Conservation (phyloP, 2,329 filamentous ascomycete genomes). For the Fusarium ambrosium region DNA sequence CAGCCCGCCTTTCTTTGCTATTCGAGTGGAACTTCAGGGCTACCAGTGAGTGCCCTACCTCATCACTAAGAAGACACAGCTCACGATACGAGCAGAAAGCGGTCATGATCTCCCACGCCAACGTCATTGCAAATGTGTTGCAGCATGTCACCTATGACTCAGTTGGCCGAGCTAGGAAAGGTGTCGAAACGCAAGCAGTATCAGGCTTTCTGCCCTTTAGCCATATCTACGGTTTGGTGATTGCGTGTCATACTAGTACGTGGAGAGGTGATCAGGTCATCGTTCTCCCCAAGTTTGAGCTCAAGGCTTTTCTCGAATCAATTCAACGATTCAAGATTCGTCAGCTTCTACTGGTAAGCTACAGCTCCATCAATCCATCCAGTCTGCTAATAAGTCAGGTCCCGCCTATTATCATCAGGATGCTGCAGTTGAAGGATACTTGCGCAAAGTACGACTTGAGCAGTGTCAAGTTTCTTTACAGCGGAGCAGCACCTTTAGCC, state of each 20-base stretch:
- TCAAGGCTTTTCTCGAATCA: slow-evolving; percentile 69
- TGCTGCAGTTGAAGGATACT: background rate
- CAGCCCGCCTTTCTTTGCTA: background rate
- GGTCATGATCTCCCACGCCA: background rate
- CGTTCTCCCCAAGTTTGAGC: slow-evolving; percentile 80
- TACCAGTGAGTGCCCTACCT: background rate
- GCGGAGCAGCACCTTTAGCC: slow-evolving; percentile 76
- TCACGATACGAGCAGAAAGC: background rate
- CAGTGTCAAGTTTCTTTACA: slow-evolving; percentile 7
- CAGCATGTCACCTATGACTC: background rate
- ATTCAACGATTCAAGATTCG: slow-evolving; percentile 78
- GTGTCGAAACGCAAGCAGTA: background rate
- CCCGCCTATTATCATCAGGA: slow-evolving; percentile 66
- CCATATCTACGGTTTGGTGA: slow-evolving; percentile 83
- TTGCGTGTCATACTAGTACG: slow-evolving; percentile 74
- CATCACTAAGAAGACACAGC: background rate
- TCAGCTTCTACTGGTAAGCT: slow-evolving; percentile 67
- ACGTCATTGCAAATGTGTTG: background rate
- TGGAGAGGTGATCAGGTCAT: slow-evolving; percentile 74
- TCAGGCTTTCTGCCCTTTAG: slow-evolving; percentile 80
- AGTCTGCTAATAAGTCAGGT: background rate
- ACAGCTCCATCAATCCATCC: background rate
- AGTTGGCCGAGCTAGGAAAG: background rate
- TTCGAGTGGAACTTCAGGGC: background rate
- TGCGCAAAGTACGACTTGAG: slow-evolving; percentile 10